Evolutionary conservation across 257 asterid genomes (phyloP), one percentile per base, ranked within the genome.

Genomic region (Voacanga thouarsii): DNA sequence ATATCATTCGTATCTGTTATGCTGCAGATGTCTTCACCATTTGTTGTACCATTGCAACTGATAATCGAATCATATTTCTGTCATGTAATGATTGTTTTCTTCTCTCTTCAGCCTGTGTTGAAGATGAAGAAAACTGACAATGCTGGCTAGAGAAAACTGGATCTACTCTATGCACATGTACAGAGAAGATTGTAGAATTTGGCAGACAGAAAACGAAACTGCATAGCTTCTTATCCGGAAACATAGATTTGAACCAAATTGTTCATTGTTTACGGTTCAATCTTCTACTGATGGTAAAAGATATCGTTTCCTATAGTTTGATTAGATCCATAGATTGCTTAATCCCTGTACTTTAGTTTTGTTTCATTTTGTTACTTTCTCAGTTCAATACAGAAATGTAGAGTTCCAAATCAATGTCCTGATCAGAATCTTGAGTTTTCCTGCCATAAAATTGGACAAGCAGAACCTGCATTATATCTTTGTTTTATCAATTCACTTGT

Each of bases 41-140:
- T 23, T 12, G 23, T 15, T 70, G 30, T n/a, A 44, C 39, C 11
- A 45, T 21, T n/a, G 6, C 37, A 55, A 65, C 26, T 26, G 60
- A 69, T 51, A 45, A 11, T 75, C 47, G 15, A 21, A 15, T 16
- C n/a, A 61, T 55, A 18, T 47, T 24, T 56, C 28, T 9, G 53
- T 16, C 67, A 21, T 3, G 12, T 66, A 15, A 5, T 67, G 65
- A 67, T 9, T 69, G 71, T 3, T 55, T 21, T 44, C n/a, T 4
- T 71, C 37, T 61, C 8, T 78, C 51, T 69, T 33, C 72, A 78
- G 81, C 71, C 18, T 78, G 74, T 78, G 63, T 59, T 41, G 81
- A 44, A 39, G 81, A 69, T 70, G 81, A 57, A 74, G 81, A 12
- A 14, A 53, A 44, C 76, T 78, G 81, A 78, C 18, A 6, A 60